Conservation (phyloP, 768 basidiomycete species). For the Tylopilus plumbeoviolaceoides region DNA sequence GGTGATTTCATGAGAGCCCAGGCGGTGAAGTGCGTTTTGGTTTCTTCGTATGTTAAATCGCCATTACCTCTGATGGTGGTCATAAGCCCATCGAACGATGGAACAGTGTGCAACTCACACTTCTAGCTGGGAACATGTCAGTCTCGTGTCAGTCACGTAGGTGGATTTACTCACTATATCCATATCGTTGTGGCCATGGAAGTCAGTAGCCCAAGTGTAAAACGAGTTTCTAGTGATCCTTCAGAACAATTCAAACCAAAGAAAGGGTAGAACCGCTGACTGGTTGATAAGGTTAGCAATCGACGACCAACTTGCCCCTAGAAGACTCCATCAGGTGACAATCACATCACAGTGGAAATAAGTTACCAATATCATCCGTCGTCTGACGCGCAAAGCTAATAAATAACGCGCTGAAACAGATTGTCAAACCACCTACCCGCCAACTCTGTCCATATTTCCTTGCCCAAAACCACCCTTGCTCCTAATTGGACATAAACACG, state of each 20-base stretch:
- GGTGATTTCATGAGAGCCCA: constrained; percentile 73
- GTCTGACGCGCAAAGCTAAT: constrained; percentile 33
- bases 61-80: constrained; percentile 51
- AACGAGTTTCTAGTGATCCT: constrained; percentile 54
- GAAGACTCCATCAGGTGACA: neutral
- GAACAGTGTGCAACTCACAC: constrained; percentile 35
- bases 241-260: neutral
- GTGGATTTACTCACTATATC: constrained; percentile 47
- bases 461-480: constrained; percentile 65
- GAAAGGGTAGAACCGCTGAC: constrained; percentile 27
- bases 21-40: constrained; percentile 67
- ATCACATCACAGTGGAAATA: neutral
- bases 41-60: constrained; percentile 55
- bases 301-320: constrained; percentile 48
- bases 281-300: constrained; percentile 51
- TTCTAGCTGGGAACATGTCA: constrained; percentile 42
- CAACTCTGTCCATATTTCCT: constrained; percentile 57
- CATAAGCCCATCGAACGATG: neutral
- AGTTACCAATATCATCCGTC: constrained; percentile 45
- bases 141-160: constrained; percentile 1
- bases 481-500: constrained; percentile 29
- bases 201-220: constrained; percentile 56
- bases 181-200: constrained; percentile 66
- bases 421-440: constrained; percentile 41
- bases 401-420: neutral